phyloP scores from a whole-genome alignment of 129 eudicot genomes.

The Apium graveolens region DNA sequence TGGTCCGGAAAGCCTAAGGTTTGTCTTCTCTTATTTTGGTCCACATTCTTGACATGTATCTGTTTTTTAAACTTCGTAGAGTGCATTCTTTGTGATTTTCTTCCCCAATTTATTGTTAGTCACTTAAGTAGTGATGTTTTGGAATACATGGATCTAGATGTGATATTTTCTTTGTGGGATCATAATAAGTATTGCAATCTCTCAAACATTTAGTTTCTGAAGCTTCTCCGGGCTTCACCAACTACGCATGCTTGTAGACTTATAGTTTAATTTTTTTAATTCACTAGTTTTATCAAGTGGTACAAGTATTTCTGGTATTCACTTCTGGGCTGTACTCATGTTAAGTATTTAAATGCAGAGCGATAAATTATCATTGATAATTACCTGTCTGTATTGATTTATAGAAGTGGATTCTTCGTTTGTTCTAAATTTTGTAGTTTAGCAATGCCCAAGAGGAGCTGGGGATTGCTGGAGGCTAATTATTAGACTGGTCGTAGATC shows the following conservation, averaged over 20 bases:
- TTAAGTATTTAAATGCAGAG: constrained; percentile 1
- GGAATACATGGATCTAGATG: neutral
- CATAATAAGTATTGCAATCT: neutral
- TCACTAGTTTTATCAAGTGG: neutral
- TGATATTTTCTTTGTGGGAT: neutral
- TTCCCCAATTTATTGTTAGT: neutral
- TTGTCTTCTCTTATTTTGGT: constrained; percentile 11
- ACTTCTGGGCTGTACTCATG: neutral
- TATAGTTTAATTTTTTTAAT: neutral
- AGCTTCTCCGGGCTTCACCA: neutral
- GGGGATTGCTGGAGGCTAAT: neutral
- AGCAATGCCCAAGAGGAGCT: neutral
- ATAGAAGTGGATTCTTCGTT: neutral
- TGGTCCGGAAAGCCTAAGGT: constrained; percentile 98
- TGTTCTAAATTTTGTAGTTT: neutral
- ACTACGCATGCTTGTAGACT: neutral
- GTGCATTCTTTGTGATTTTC: too few relatives aligned
- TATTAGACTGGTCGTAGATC: neutral
- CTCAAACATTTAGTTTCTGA: neutral
- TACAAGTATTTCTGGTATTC: neutral
- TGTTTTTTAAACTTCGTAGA: neutral
- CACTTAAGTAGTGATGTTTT: too few relatives aligned
- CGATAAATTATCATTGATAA: neutral
- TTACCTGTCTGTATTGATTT: neutral
- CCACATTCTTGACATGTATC: neutral